phyloP scores from a whole-genome alignment of 2,329 filamentous ascomycete genomes.

The Fonsecaea erecta region DNA sequence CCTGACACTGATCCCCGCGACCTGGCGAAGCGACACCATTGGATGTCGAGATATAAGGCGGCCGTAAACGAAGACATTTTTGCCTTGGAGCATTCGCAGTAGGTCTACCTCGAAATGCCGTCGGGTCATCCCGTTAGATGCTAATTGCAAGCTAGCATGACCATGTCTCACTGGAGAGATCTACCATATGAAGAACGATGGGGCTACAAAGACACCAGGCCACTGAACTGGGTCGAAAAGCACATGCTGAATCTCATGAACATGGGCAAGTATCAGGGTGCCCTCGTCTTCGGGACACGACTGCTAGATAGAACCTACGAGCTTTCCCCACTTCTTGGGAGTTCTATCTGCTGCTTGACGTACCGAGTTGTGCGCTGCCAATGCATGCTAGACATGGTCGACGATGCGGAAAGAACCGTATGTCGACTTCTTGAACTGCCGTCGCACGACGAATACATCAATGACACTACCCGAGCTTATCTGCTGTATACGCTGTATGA shows the following conservation, averaged over 20 bases:
- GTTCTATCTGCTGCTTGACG: conserved; percentile 17
- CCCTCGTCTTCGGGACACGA: conserved; percentile 15
- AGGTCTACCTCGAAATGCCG: neutral
- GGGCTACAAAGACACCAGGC: conserved; percentile 10
- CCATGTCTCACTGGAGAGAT: conserved; percentile 20
- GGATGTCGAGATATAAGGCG: conserved; percentile 14
- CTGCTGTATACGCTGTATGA: conserved; percentile 16
- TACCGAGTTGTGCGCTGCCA: conserved; percentile 16
- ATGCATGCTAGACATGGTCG: conserved; percentile 14
- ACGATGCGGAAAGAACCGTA: conserved; percentile 18
- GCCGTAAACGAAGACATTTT: neutral
- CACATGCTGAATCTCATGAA: conserved; percentile 19
- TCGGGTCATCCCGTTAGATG: too few species aligned
- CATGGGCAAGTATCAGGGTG: conserved; percentile 20
- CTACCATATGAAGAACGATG: conserved; percentile 4
- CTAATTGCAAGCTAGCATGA: neutral
- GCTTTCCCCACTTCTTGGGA: conserved; percentile 10
- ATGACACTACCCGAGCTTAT: conserved; percentile 11
- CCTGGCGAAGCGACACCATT: conserved; percentile 18
- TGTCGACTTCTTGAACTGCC: conserved; percentile 19
- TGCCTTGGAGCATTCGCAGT: conserved; percentile 24
- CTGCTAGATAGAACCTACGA: conserved; percentile 17
- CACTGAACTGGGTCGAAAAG: conserved; percentile 21
- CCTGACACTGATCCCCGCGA: neutral
- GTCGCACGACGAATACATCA: neutral